phyloP scores from a whole-genome alignment of 176 grass and related monocot species.

The Zizania latifolia region DNA sequence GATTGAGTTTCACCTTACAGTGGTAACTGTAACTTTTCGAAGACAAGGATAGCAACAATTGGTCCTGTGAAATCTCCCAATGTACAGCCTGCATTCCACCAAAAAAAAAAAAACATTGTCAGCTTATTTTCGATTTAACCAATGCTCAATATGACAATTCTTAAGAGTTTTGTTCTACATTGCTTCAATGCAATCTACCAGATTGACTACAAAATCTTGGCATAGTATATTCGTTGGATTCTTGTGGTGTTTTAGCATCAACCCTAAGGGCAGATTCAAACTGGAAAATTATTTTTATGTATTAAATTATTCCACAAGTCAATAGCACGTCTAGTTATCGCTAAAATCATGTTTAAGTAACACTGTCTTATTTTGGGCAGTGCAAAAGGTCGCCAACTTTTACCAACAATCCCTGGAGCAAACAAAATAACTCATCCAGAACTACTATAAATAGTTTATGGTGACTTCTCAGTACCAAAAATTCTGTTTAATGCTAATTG shows the following conservation, averaged over 20 bases:
- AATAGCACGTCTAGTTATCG: too few species aligned
- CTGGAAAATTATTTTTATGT: not conserved
- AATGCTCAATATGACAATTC: not conserved
- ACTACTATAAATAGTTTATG: not conserved
- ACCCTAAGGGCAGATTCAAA: not conserved
- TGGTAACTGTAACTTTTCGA: constrained; percentile 64
- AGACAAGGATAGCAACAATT: constrained; percentile 53
- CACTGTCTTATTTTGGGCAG: not conserved
- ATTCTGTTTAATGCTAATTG: not conserved
- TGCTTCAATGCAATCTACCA: not conserved
- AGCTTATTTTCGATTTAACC: not conserved
- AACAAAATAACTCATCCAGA: not conserved
- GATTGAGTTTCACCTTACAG: constrained; percentile 28
- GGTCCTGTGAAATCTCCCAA: constrained; percentile 86
- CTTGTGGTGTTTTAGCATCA: not conserved
- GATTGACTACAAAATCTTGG: not conserved
- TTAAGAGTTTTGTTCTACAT: not conserved
- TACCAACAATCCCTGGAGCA: not conserved
- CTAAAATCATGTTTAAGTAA: not conserved
- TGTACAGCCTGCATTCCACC: constrained; percentile 60
- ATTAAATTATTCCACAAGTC: not conserved
- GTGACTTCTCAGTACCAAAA: not conserved
- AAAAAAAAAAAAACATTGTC: not conserved
- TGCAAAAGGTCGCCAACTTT: not conserved
- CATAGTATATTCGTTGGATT: not conserved